Conservation (phyloP, 1,284 basidiomycete species). For the Ustilago tritici region DNA sequence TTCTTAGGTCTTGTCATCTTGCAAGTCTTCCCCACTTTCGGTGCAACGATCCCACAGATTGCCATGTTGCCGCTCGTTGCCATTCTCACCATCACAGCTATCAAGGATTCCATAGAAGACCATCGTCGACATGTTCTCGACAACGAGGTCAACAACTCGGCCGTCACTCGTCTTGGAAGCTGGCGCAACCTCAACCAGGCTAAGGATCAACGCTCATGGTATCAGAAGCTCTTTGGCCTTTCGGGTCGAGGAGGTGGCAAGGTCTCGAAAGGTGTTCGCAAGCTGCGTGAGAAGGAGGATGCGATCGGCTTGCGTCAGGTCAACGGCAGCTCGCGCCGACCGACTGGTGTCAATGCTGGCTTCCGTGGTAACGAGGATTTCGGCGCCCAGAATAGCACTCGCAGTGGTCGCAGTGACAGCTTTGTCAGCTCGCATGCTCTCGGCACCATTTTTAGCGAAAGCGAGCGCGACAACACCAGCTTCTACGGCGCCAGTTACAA, state of each 20-base stretch:
- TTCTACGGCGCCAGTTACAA: constrained; percentile 31
- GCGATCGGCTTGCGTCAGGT: constrained; percentile 68
- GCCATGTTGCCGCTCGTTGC: constrained; percentile 88
- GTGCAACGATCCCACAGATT: constrained; percentile 84
- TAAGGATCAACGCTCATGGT: constrained; percentile 79
- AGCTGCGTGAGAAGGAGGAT: constrained; percentile 84
- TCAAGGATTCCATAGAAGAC: constrained; percentile 96
- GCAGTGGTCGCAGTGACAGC: constrained; percentile 52
- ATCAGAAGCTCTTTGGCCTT: constrained; percentile 81
- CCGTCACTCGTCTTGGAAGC: constrained; percentile 84
- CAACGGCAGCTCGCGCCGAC: constrained; percentile 72
- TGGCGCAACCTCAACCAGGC: constrained; percentile 93
- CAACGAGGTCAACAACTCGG: constrained; percentile 90
- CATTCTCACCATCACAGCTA: constrained; percentile 87
- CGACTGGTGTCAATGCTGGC: constrained; percentile 53
- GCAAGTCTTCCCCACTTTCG: constrained; percentile 91
- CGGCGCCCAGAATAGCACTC: constrained; percentile 18
- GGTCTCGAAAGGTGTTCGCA: constrained; percentile 85
- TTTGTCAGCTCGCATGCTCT: constrained; percentile 48
- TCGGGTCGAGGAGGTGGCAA: constrained; percentile 63
- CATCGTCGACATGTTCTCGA: constrained; percentile 87
- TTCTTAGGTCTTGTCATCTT: constrained; percentile 86
- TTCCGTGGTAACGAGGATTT: constrained; percentile 33
- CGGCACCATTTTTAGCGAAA: constrained; percentile 60
- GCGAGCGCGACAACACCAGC: constrained; percentile 48